These are phyloP conservation scores for Polygonum aviculare DNA, from an alignment of 148 eudicot species.

Conservation along the genomic window DNA sequence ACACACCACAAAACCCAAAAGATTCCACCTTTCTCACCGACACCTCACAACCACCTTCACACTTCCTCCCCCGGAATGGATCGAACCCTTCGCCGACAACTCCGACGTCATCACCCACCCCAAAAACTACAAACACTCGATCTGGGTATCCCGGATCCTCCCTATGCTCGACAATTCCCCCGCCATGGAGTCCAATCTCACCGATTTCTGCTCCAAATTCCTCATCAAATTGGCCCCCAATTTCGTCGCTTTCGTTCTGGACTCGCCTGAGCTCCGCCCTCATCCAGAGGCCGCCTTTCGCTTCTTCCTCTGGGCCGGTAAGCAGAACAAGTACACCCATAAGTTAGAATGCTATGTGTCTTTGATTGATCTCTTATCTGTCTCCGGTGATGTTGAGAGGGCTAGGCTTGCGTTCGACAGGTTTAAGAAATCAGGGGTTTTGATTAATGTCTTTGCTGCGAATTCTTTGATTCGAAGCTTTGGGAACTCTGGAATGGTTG, in stretches of 20 bases:
- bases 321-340: conserved; percentile 61
- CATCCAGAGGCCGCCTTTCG: conserved; percentile 45
- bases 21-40: conserved; percentile 14
- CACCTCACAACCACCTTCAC: conserved; percentile 21
- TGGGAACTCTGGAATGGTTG: conserved; percentile 83
- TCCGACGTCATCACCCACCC: conserved; percentile 57
- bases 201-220: conserved; percentile 42
- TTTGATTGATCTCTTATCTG: conserved; percentile 52
- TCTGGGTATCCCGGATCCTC: conserved; percentile 67
- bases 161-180: conserved; percentile 45
- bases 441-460: conserved; percentile 37
- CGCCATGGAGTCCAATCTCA: conserved; percentile 46
- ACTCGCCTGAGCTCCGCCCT: conserved; percentile 28
- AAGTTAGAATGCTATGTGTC: conserved; percentile 60
- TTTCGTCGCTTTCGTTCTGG: conserved; percentile 53
- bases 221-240: conserved; percentile 70
- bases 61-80: conserved; percentile 88
- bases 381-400: conserved; percentile 40
- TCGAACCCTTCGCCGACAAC: conserved; percentile 63
- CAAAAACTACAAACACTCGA: conserved; percentile 47
- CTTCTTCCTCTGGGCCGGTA: conserved; percentile 82
- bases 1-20: neutral
- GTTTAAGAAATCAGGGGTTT: conserved; percentile 40
- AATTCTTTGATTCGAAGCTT: conserved; percentile 82
- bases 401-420: conserved; percentile 42